Conservation (phyloP, 2,329 filamentous ascomycete species). For the Colletotrichum noveboracense region DNA sequence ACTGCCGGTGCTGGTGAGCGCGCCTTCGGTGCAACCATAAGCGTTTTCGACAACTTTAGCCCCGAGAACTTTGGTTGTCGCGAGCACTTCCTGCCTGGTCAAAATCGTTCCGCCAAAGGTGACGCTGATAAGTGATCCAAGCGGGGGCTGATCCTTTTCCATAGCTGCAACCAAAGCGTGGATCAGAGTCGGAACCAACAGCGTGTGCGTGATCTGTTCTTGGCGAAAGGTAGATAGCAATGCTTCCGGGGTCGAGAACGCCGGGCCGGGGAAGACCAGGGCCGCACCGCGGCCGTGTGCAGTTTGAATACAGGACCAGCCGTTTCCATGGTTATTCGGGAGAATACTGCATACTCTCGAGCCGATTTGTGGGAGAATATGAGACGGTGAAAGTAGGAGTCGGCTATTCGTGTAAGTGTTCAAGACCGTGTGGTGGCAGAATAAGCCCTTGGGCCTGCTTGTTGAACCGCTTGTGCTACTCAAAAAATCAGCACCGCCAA, state of each 20-base stretch:
- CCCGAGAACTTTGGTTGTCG: background rate
- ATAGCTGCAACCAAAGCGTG: background rate
- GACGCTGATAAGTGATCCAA: background rate
- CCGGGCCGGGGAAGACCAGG: background rate
- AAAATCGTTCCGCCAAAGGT: background rate
- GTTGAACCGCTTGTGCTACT: background rate
- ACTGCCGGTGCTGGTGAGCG: background rate
- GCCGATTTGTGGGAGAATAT: background rate
- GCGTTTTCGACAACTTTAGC: background rate
- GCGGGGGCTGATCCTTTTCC: background rate
- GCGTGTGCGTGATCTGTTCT: background rate
- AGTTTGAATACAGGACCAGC: background rate
- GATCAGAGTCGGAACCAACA: background rate
- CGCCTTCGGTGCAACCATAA: background rate
- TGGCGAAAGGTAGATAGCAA: background rate
- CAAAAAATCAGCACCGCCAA: background rate
- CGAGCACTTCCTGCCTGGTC: background rate
- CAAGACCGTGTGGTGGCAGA: background rate
- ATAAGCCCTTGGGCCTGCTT: background rate
- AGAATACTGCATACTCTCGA: background rate
- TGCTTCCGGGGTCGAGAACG: background rate
- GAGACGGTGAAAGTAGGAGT: background rate
- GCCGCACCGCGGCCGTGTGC: background rate
- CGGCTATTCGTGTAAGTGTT: background rate
- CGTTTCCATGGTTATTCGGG: background rate